A percentile compares a stretch with the other conserved stretches of the same genome.
phyloP scores from a whole-genome alignment of 2,329 filamentous ascomycete genomes.

The Elsinoe necatrix region DNA sequence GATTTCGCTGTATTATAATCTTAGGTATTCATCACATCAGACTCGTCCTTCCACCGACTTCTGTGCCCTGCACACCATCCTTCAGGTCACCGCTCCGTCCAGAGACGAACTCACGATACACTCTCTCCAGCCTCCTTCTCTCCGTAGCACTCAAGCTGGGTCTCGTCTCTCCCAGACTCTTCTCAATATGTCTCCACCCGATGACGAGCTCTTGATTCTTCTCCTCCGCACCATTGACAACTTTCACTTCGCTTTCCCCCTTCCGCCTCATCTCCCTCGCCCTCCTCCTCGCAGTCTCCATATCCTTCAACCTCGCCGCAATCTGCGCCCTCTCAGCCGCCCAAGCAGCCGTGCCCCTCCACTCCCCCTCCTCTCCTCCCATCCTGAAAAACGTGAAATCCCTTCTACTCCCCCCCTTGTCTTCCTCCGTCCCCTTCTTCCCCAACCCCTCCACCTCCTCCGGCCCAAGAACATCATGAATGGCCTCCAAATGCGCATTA shows the following conservation, averaged over 20 bases:
- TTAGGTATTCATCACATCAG: constrained; percentile 57
- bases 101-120: constrained; percentile 88
- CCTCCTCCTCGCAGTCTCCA: constrained; percentile 62
- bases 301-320: constrained; percentile 68
- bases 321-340: constrained; percentile 73
- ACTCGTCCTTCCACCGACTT: constrained; percentile 85
- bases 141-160: constrained; percentile 78
- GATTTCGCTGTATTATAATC: background rate
- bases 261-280: constrained; percentile 45
- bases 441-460: constrained; percentile 24
- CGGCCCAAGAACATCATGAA: constrained; percentile 74
- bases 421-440: constrained; percentile 27
- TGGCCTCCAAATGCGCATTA: constrained; percentile 93
- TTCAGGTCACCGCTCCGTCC: constrained; percentile 92
- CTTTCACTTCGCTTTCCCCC: background rate
- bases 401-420: constrained; percentile 23
- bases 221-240: constrained; percentile 15
- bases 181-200: constrained; percentile 71
- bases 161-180: constrained; percentile 66
- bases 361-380: constrained; percentile 41
- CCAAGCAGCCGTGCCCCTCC: constrained; percentile 24
- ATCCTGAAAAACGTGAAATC: constrained; percentile 81
- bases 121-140: constrained; percentile 61
- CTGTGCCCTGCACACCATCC: constrained; percentile 81
- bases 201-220: constrained; percentile 64